phyloP scores from a whole-genome alignment of 352 stramenopile species.

The Phytophthora chlamydospora region DNA sequence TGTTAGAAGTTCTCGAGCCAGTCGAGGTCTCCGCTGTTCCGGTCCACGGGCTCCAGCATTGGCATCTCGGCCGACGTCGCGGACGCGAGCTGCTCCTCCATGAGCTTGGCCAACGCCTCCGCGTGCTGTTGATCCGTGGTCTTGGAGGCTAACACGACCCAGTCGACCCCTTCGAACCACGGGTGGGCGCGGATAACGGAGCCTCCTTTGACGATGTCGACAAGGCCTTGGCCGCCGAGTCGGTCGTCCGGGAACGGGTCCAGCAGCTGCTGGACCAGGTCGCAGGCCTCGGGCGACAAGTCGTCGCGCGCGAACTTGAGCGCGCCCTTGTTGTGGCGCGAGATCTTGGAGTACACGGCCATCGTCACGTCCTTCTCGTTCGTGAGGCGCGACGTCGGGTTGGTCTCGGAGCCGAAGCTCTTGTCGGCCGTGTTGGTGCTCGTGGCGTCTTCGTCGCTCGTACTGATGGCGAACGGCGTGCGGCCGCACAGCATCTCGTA shows the following conservation, averaged over 20 bases:
- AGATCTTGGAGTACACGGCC: conserved; percentile 89
- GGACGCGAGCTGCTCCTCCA: conserved; percentile 58
- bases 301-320: conserved; percentile 62
- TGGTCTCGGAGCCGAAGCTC: conserved; percentile 45
- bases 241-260: conserved; percentile 75
- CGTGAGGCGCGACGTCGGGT: conserved; percentile 26
- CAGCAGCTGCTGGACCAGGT: conserved; percentile 72
- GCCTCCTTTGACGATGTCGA: conserved; percentile 80
- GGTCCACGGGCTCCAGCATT: conserved; percentile 54
- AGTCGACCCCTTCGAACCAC: conserved; percentile 84
- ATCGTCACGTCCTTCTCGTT: conserved; percentile 87
- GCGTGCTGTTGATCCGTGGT: conserved; percentile 54
- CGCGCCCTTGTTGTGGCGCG: conserved; percentile 66
- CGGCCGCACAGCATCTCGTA: conserved; percentile 88
- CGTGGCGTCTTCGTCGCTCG: conserved; percentile 7
- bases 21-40: conserved; percentile 60
- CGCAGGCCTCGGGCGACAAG: conserved; percentile 56
- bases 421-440: conserved; percentile 41
- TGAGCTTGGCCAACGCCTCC: conserved; percentile 57
- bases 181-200: conserved; percentile 81
- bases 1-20: conserved; percentile 84
- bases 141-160: conserved; percentile 78
- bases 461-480: conserved; percentile 71
- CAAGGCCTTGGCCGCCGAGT: conserved; percentile 70
- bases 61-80: conserved; percentile 48